These are phyloP conservation scores for Eutypella sp. DNA, from an alignment of 2,329 filamentous ascomycete genomes.

Conservation along the genomic window DNA sequence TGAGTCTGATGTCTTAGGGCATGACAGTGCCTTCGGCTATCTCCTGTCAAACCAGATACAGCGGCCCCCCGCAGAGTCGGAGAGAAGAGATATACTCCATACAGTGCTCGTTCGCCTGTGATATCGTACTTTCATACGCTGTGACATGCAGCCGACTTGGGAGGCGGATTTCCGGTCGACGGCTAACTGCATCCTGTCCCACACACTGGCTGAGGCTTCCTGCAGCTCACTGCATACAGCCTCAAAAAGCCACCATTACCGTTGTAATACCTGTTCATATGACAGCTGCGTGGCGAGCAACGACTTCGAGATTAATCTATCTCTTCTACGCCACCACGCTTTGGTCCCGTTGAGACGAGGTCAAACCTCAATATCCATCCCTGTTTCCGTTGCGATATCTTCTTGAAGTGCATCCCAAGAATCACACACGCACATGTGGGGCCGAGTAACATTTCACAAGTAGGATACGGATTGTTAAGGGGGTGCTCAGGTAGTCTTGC, in stretches of 20 bases:
- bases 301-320: not conserved
- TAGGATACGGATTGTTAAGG: too few species aligned
- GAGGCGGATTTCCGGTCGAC: not conserved
- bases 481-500: too few species aligned
- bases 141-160: not conserved
- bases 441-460: too few species aligned
- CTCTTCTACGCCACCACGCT: not conserved
- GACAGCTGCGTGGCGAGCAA: not conserved
- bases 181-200: not conserved
- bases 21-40: not conserved
- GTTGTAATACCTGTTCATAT: not conserved
- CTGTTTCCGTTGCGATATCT: too few species aligned
- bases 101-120: not conserved
- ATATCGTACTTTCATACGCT: not conserved
- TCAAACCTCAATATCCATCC: not conserved
- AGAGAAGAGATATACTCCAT: not conserved
- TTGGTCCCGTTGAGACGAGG: not conserved
- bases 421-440: too few species aligned
- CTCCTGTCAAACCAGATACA: not conserved
- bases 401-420: too few species aligned
- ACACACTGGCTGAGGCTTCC: not conserved
- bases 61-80: too few species aligned
- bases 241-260: not conserved
- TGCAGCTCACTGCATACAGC: constrained; percentile 1
- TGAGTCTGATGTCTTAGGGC: not conserved